Evolutionary conservation across 257 asterid species (phyloP).

Genomic region (Solanum peruvianum): DNA sequence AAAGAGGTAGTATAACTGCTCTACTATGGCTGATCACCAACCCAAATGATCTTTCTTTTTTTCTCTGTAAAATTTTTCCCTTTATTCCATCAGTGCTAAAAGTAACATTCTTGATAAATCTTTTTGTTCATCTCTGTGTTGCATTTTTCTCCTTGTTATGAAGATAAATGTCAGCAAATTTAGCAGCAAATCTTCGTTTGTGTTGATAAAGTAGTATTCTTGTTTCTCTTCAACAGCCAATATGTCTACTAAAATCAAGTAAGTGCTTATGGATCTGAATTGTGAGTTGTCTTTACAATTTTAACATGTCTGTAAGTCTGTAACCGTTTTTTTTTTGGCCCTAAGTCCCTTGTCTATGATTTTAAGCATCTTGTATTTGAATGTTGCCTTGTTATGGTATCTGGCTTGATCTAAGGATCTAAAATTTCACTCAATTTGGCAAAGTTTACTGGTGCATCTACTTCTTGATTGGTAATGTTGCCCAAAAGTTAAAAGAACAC

Average conservation of each 20-base stretch:
- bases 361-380: not conserved
- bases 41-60: not conserved
- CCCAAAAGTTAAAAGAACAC: not conserved
- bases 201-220: not conserved
- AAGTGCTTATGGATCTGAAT: conserved; percentile 19
- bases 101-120: not conserved
- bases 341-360: not conserved
- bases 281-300: not conserved
- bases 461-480: not conserved
- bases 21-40: not conserved
- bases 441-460: not conserved
- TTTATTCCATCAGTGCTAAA: not conserved
- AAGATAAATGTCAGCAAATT: not conserved
- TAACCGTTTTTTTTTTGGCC: not conserved
- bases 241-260: conserved; percentile 83
- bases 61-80: not conserved
- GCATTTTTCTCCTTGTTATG: not conserved
- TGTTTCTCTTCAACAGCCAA: not conserved
- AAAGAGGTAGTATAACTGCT: not conserved
- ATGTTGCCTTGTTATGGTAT: not conserved
- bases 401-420: conserved; percentile 8
- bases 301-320: not conserved
- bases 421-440: not conserved
- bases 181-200: not conserved
- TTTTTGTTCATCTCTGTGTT: not conserved